Evolutionary conservation across 257 asterid species (phyloP).

Genomic region (Paraleonurus japonicus): DNA sequence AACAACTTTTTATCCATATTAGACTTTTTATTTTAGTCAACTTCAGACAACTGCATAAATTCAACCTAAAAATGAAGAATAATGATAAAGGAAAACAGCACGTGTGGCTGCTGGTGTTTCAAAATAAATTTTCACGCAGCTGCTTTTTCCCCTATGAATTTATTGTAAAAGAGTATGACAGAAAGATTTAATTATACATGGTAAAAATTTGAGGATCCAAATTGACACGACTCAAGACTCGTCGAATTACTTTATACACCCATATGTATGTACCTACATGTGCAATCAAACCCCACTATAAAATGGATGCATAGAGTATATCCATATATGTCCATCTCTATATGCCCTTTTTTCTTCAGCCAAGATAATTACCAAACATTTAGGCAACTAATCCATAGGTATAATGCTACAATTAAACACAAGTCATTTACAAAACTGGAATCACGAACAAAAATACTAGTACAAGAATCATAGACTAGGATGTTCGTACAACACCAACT

Average conservation of each 20-base stretch:
- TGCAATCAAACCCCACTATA: background rate
- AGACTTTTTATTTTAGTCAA: background rate
- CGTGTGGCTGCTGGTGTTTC: background rate
- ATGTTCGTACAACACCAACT: slow-evolving; percentile 4
- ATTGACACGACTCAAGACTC: background rate
- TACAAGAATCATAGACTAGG: slow-evolving; percentile 15
- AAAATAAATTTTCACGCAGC: background rate
- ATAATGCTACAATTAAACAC: background rate
- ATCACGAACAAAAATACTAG: background rate
- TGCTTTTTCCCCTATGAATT: background rate
- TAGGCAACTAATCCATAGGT: background rate
- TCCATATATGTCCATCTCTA: background rate
- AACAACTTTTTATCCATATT: slow-evolving; percentile 2
- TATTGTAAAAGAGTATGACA: too few species aligned
- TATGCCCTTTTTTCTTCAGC: too few species aligned
- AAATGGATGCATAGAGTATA: background rate
- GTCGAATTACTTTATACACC: background rate
- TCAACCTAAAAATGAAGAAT: background rate
- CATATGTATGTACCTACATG: background rate
- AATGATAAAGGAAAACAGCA: background rate
- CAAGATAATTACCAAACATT: background rate
- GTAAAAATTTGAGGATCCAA: too few species aligned
- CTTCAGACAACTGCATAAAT: background rate
- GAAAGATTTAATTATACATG: too few species aligned
- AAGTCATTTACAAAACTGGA: slow-evolving; percentile 12